Evolutionary conservation across 192 early-diverging fungal genomes (phyloP), one percentile per base, ranked within the genome.

Genomic region (Coemansia sp.): DNA sequence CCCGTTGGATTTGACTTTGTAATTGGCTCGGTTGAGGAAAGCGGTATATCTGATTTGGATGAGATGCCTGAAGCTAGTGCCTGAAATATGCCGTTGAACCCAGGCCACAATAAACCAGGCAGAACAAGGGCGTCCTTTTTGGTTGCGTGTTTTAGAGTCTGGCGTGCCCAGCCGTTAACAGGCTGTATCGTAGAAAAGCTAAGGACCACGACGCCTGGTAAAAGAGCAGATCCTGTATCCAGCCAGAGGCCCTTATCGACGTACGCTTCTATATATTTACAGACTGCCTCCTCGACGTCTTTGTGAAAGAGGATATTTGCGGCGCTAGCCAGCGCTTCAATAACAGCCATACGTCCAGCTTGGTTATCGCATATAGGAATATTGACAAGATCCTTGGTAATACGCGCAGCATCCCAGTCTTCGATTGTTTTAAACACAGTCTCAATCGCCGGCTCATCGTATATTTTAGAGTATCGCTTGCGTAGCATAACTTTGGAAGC

Each of bases 401-500:
- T 70, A 6, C 78, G 78, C 21, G 52, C 24, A 31, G 63, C 65
- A 56, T 81, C 78, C 78, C 78, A 81, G 9, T 38, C 26, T 26
- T 67, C 65, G 16, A 82, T 51, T 4, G 16, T 47, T 4, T 32
- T 24, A 24, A 78, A 71, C 19, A 74, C 73, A 12, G 21, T 19
- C 10, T 74, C 62, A 5, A 82, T 62, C 3, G 21, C 16, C 0
- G 27, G 23, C 4, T 26, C 44, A 18, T 65, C 62, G 64, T 79
- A 78, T 22, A 58, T 27, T 30, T 62, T 50, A 16, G 34, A 32
- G 54, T 78, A 71, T 2, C 55, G 54, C 49, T 49, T 44, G 12
- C 60, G 58, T 4, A 83, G 55, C 54, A 26, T 49, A 1, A 14
- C 31, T 58, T 83, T 83, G 18, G 71, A 66, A 6, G 55, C 49